Conservation (phyloP, 2,329 filamentous ascomycete species). For the Penicillium crustosum region DNA sequence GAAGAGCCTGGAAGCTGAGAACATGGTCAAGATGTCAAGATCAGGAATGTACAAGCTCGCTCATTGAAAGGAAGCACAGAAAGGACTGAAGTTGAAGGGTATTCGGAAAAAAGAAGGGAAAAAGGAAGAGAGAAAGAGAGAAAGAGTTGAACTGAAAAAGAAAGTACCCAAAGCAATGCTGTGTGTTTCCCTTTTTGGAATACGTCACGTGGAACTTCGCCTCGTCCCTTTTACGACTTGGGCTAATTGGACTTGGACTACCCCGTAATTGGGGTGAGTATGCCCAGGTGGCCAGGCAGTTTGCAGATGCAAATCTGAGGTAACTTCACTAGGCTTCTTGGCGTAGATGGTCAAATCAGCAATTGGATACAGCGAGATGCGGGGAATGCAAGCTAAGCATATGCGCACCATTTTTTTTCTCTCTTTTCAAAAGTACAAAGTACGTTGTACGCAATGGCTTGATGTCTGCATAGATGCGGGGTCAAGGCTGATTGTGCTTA, state of each 20-base stretch:
- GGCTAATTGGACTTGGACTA: neutral
- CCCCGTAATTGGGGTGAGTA: neutral
- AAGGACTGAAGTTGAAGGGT: neutral
- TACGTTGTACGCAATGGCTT: neutral
- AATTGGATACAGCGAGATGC: neutral
- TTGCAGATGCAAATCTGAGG: slow-evolving; percentile 3
- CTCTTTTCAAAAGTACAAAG: neutral
- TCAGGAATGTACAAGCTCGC: neutral
- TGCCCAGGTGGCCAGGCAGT: neutral
- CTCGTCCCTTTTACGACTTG: neutral
- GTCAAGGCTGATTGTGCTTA: neutral
- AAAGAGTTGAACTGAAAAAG: slow-evolving; percentile 4
- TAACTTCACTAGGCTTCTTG: neutral
- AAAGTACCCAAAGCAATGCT: slow-evolving; percentile 1
- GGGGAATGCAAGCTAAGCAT: slow-evolving; percentile 3
- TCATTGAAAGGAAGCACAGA: neutral
- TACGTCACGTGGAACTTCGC: slow-evolving; percentile 20
- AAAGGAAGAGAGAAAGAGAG: neutral
- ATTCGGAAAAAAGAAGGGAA: neutral
- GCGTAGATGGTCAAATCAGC: neutral
- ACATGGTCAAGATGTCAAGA: slow-evolving; percentile 13
- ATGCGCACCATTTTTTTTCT: neutral
- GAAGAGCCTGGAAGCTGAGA: slow-evolving; percentile 22
- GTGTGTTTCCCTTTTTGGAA: slow-evolving; percentile 22
- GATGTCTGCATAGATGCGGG: slow-evolving; percentile 1